A percentile compares a stretch with the other conserved stretches of the same genome.
These are phyloP conservation scores for Infundibulicybe gibba DNA, from an alignment of 768 basidiomycete genomes.

Conservation along the genomic window DNA sequence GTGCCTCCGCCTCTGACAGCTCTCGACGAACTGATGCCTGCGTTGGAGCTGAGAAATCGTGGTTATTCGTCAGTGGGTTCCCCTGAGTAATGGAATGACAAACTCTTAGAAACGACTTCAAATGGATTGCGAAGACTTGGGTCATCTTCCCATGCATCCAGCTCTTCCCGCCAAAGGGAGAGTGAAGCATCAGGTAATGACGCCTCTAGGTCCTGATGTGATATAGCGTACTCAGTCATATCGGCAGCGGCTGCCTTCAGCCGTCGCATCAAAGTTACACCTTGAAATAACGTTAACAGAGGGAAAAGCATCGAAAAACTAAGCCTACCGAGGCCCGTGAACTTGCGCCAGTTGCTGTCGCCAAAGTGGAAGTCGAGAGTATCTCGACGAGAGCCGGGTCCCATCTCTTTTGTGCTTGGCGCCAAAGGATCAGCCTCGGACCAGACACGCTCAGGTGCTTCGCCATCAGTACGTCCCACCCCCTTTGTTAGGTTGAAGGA, in stretches of 20 bases:
- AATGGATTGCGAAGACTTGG: constrained; percentile 8
- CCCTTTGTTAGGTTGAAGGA: constrained; percentile 17
- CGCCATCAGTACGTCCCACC: constrained; percentile 26
- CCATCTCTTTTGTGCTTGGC: constrained; percentile 27
- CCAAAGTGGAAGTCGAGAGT: constrained; percentile 20
- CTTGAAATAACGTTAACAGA: background rate
- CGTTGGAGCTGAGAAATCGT: constrained; percentile 10
- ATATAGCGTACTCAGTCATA: background rate
- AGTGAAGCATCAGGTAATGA: background rate
- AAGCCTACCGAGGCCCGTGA: background rate
- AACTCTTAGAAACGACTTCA: background rate
- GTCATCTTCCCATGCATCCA: constrained; percentile 9
- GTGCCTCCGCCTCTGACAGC: constrained; percentile 7
- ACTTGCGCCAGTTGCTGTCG: constrained; percentile 21
- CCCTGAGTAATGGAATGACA: background rate
- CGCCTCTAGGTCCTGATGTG: background rate
- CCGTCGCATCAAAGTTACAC: background rate
- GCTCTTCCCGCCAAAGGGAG: constrained; percentile 1
- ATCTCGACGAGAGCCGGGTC: constrained; percentile 18
- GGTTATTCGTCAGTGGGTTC: background rate
- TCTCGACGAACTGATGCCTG: constrained; percentile 3
- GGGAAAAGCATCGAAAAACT: background rate
- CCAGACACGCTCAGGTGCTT: constrained; percentile 29
- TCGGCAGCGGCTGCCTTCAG: background rate
- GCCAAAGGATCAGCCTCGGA: constrained; percentile 17